Evolutionary conservation across 139 green algal genomes (phyloP).

Genomic region (Desmodesmus armatus): DNA sequence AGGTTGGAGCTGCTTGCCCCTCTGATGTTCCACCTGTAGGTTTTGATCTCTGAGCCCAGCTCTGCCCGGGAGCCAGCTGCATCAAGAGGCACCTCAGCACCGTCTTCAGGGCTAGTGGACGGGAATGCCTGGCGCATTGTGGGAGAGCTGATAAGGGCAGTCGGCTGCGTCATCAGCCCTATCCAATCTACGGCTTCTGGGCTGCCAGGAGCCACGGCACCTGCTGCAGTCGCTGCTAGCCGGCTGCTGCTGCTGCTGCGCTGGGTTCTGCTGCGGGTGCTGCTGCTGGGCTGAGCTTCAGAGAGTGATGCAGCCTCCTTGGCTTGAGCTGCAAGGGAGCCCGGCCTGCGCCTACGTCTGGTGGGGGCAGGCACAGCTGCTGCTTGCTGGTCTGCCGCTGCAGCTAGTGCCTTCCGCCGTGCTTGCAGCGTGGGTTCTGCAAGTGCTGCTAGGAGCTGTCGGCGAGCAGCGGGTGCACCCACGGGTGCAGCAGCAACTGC

Average conservation of each 20-base stretch:
- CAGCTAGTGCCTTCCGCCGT: background rate
- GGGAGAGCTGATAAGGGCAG: background rate
- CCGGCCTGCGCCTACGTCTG: too few relatives aligned
- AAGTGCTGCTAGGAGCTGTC: too few relatives aligned
- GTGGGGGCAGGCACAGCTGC: background rate
- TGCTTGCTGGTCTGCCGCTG: background rate
- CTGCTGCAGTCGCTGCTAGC: background rate
- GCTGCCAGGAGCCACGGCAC: too few relatives aligned
- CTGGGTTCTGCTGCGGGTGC: background rate
- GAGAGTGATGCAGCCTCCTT: too few relatives aligned
- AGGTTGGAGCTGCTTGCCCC: background rate
- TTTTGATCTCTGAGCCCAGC: background rate
- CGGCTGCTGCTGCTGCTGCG: background rate
- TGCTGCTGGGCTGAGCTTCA: constrained; percentile 1
- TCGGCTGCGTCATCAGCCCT: constrained; percentile 6
- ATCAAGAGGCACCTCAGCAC: background rate
- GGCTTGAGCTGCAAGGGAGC: too few relatives aligned
- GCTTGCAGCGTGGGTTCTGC: too few relatives aligned
- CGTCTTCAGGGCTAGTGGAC: background rate
- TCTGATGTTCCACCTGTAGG: background rate
- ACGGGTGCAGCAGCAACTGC: too few relatives aligned
- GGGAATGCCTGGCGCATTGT: background rate
- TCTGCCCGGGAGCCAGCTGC: background rate
- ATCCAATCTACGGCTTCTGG: constrained; percentile 30
- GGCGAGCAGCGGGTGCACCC: too few relatives aligned